phyloP scores from a whole-genome alignment of 2,329 filamentous ascomycete species.

The Ilyonectria destructans region DNA sequence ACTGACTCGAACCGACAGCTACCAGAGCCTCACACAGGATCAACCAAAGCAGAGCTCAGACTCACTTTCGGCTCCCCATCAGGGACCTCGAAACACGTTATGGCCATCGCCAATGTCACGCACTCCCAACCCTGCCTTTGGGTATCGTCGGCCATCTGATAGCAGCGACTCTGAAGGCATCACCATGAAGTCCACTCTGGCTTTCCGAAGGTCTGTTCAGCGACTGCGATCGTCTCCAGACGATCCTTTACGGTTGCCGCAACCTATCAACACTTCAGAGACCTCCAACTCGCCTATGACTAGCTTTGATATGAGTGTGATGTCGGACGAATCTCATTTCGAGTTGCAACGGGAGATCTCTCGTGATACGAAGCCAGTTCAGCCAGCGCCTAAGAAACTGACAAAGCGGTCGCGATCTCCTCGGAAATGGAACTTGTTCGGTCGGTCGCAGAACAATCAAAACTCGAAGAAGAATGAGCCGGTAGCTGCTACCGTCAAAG shows the following conservation, averaged over 20 bases:
- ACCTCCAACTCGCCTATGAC: constrained; percentile 66
- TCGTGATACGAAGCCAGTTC: constrained; percentile 50
- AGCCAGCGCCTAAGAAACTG: constrained; percentile 66
- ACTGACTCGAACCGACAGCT: constrained; percentile 65
- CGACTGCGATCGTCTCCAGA: constrained; percentile 64
- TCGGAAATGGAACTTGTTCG: constrained; percentile 76
- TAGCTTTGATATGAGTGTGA: constrained; percentile 71
- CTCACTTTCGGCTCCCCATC: constrained; percentile 59
- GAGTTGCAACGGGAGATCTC: constrained; percentile 58
- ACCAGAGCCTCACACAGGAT: constrained; percentile 61
- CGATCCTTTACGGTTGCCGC: constrained; percentile 65
- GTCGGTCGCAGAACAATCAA: constrained; percentile 66
- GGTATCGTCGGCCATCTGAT: constrained; percentile 66
- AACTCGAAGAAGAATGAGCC: constrained; percentile 58
- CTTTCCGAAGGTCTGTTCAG: constrained; percentile 70
- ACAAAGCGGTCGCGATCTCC: constrained; percentile 70
- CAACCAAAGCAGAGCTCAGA: constrained; percentile 60
- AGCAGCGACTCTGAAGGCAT: constrained; percentile 70
- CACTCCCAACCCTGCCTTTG: constrained; percentile 40
- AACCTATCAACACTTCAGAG: constrained; percentile 66
- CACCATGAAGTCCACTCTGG: constrained; percentile 67
- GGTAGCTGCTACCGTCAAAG: constrained; percentile 66
- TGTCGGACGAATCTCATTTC: constrained; percentile 71
- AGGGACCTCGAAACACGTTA: constrained; percentile 61
- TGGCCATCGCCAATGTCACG: constrained; percentile 71